These are phyloP conservation scores for Dendrobium chrysotoxum DNA, from an alignment of 106 monocot genomes.

Conservation along the genomic window DNA sequence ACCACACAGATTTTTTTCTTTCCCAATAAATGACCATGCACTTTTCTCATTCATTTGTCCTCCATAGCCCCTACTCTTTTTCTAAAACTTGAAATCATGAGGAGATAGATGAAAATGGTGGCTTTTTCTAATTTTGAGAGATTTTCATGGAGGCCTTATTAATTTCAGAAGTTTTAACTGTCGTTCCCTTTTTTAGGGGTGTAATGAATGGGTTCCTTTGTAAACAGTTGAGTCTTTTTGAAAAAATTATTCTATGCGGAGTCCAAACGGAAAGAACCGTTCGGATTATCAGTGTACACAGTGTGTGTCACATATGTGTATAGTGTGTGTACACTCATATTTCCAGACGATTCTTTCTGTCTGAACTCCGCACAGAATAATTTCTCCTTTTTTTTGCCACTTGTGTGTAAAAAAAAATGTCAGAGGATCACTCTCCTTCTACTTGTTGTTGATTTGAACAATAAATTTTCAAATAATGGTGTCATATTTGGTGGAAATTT, in stretches of 20 bases:
- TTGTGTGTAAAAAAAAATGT: not conserved
- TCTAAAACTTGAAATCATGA: not conserved
- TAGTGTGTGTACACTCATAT: too few relatives aligned
- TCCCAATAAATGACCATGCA: too few relatives aligned
- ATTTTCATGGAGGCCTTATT: not conserved
- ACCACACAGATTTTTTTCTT: too few relatives aligned
- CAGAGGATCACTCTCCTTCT: not conserved
- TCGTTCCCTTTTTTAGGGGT: not conserved
- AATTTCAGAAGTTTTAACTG: not conserved
- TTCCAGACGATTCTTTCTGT: too few relatives aligned
- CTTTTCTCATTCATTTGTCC: too few relatives aligned
- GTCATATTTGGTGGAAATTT: not conserved
- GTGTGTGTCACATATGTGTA: too few relatives aligned
- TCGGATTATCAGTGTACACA: too few relatives aligned
- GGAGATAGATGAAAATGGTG: not conserved
- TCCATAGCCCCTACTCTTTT: too few relatives aligned
- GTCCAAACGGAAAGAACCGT: too few relatives aligned
- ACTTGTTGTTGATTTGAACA: not conserved
- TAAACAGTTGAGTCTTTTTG: not conserved
- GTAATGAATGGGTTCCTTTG: not conserved
- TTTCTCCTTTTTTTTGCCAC: not conserved
- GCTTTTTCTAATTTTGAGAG: not conserved
- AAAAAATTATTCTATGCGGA: too few relatives aligned
- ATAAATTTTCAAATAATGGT: not conserved
- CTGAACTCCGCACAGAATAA: too few relatives aligned